These are phyloP conservation scores for Claviceps maximensis DNA, from an alignment of 2,329 filamentous ascomycete genomes.

Conservation along the genomic window DNA sequence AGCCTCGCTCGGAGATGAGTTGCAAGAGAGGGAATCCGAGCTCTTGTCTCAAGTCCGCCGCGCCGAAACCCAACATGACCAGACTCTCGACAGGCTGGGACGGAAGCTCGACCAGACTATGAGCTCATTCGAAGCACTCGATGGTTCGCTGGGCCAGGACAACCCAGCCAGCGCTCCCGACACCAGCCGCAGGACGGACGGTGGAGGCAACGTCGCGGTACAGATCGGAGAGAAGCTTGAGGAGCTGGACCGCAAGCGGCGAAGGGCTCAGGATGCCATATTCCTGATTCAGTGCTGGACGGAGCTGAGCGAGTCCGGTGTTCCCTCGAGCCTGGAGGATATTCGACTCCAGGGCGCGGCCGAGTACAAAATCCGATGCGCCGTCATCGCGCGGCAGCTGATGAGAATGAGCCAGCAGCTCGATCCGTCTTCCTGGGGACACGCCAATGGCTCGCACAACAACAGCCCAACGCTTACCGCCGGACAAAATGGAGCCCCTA, in stretches of 20 bases:
- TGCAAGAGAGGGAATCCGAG: constrained; percentile 84
- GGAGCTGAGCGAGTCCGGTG: constrained; percentile 81
- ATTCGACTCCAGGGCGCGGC: constrained; percentile 72
- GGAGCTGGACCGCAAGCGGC: constrained; percentile 83
- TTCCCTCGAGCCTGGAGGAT: constrained; percentile 77
- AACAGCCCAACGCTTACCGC: constrained; percentile 39
- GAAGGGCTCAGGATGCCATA: constrained; percentile 80
- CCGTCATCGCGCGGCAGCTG: constrained; percentile 83
- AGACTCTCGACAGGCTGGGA: constrained; percentile 77
- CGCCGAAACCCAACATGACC: constrained; percentile 83
- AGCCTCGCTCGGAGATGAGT: constrained; percentile 61
- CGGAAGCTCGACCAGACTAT: constrained; percentile 86
- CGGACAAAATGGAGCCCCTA: constrained; percentile 24
- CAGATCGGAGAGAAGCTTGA: constrained; percentile 90
- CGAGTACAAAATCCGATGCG: constrained; percentile 87
- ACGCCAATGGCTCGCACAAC: constrained; percentile 42
- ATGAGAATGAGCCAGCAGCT: constrained; percentile 88
- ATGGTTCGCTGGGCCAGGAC: constrained; percentile 62
- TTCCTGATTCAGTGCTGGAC: constrained; percentile 96
- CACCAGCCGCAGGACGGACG: constrained; percentile 27
- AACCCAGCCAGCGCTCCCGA: constrained; percentile 22
- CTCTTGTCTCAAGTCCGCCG: constrained; percentile 78
- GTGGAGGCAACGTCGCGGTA: constrained; percentile 78
- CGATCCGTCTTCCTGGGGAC: constrained; percentile 61
- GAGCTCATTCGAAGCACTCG: constrained; percentile 79